Evolutionary conservation across 208 protist species (phyloP).

Genomic region (Trichomonas tenax): DNA sequence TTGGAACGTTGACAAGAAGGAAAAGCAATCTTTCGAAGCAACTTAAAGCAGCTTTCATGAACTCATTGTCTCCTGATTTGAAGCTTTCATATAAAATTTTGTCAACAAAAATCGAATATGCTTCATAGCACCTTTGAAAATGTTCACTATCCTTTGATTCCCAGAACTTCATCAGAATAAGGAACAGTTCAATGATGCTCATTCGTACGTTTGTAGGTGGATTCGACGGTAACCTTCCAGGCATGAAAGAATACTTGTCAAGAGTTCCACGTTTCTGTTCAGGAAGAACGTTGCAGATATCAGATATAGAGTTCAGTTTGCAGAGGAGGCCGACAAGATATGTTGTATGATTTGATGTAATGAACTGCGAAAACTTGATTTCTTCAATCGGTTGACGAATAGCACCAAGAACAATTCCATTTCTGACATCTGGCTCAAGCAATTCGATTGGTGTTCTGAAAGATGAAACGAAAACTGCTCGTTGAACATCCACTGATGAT

Average conservation of each 20-base stretch:
- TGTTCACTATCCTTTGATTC: not conserved
- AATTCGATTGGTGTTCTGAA: not conserved
- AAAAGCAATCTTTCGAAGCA: not conserved
- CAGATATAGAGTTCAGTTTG: not conserved
- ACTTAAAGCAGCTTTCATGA: not conserved
- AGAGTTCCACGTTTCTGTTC: not conserved
- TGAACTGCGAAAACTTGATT: not conserved
- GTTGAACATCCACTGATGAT: not conserved
- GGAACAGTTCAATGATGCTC: not conserved
- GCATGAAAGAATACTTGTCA: not conserved
- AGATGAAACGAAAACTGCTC: not conserved
- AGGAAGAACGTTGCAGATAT: not conserved
- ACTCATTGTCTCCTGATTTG: not conserved
- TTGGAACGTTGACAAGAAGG: not conserved
- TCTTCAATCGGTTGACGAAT: not conserved
- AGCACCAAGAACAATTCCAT: not conserved
- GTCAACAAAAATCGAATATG: not conserved
- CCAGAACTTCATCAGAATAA: not conserved
- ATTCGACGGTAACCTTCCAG: not conserved
- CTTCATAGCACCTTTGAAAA: not conserved
- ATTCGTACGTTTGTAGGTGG: not conserved
- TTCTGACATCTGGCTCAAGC: not conserved
- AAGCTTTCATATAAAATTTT: not conserved
- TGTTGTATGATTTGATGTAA: not conserved
- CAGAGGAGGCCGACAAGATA: not conserved